Base-by-base conservation (phyloP, 1,139 yeast species). In the Kazachstania sp. region DNA sequence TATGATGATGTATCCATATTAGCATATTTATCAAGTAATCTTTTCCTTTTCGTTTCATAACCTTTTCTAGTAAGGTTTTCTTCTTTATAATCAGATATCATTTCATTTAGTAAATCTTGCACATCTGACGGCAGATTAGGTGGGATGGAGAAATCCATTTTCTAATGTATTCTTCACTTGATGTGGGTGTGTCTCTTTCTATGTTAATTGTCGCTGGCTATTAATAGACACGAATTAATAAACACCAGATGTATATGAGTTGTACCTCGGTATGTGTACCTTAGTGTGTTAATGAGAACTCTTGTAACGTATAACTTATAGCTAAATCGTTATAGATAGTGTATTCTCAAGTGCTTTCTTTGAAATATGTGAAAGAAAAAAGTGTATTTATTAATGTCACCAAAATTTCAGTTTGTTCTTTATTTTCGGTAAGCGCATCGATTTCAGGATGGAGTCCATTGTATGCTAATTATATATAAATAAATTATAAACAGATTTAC, bases 41-140 rank as follows among this genome's bases (percentile, higher is more conserved):
- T 71, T 38, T 72, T 73, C 46, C 85, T 66, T 51, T 78, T 79
- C 54, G 77, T 80, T 39, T 71, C 67, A 58, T 79, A 82, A 1
- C 90, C 88, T 60, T 81, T 83, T 45, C 74, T 79, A 0, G 88
- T 82, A 49, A 83, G 68, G 49, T 79, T 81, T 1, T 86, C 88
- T 41, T 82, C 86, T 54, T 75, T 65, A 54, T 69, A 76, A 54
- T 81, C 86, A 19, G 66, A 61, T 28, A 69, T 71, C 26, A 80
- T 68, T 46, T 70, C 73, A 19, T 65, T 57, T 13, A 80, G 67
- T 54, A 70, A 58, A 20, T 51, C 49, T 39, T 59, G 63, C 3
- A 59, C 44, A 3, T 46, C 53, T 2, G 50, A 30, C 16, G 67
- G 66, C 28, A 64, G 47, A 16, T 54, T 49, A 7, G 58, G 54